These are phyloP conservation scores for Penicillium atrosanguineum DNA, from an alignment of 495 filamentous ascomycete species.

Conservation along the genomic window DNA sequence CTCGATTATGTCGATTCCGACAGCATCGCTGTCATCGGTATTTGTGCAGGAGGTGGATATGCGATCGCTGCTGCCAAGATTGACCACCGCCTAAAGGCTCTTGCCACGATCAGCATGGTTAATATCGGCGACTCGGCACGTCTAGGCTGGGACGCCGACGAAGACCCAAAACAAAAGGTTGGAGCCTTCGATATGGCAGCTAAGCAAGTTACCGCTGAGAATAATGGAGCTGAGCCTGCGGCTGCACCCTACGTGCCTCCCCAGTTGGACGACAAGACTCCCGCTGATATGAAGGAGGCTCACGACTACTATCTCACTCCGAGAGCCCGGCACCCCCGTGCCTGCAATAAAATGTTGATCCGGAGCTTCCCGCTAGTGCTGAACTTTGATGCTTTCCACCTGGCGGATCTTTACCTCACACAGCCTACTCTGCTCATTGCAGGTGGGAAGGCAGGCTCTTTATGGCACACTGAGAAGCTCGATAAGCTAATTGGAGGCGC, in stretches of 20 bases:
- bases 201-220: not conserved
- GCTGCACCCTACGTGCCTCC: conserved; percentile 8
- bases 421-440: conserved; percentile 10
- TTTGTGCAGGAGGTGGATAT: no score
- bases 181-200: no score
- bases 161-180: no score
- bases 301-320: not conserved
- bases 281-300: conserved; percentile 6
- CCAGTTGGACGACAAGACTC: conserved; percentile 8
- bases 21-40: no score
- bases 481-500: conserved; percentile 5
- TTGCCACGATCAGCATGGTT: no score
- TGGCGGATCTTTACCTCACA: conserved; percentile 7
- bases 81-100: no score
- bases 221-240: conserved; percentile 2
- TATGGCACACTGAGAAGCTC: conserved; percentile 11
- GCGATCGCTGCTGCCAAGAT: no score
- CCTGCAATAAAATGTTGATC: conserved; percentile 8
- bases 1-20: no score
- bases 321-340: not conserved
- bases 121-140: no score
- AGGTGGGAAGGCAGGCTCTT: conserved; percentile 5
- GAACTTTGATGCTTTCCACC: conserved; percentile 9
- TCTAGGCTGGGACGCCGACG: no score
- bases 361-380: conserved; percentile 7